Conservation (phyloP, 2,329 filamentous ascomycete genomes). For the Fusarium secorum region DNA sequence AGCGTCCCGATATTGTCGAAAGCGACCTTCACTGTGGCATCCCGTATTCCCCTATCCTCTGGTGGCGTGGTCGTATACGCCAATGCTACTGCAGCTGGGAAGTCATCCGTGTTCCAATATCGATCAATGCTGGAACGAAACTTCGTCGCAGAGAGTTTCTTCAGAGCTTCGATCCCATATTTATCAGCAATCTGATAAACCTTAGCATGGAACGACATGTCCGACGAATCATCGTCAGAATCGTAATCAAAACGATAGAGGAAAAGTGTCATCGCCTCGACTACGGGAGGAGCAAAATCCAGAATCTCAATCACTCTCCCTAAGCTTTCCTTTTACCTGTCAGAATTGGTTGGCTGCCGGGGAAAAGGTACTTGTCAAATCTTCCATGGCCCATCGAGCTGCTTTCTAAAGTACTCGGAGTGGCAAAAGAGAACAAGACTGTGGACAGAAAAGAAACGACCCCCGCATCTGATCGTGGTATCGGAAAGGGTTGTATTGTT, state of each 20-base stretch:
- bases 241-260: background rate
- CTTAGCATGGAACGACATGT: rapidly evolving
- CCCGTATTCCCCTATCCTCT: rapidly evolving
- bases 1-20: rapidly evolving
- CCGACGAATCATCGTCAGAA: rapidly evolving
- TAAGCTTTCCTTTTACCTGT: background rate
- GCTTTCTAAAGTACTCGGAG: background rate
- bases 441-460: background rate
- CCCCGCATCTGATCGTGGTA: background rate
- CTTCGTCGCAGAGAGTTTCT: rapidly evolving
- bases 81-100: rapidly evolving
- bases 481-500: background rate
- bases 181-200: background rate
- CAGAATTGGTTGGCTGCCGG: too few relatives aligned
- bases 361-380: background rate
- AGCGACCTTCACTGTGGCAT: rapidly evolving
- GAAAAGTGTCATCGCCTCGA: background rate
- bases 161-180: rapidly evolving
- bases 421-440: background rate
- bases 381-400: constrained; percentile 3
- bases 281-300: background rate
- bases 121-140: rapidly evolving
- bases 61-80: background rate
- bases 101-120: background rate
- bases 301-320: rapidly evolving